Base-by-base conservation (phyloP, 169 alveolate species). In the Eimeria necatrix region DNA sequence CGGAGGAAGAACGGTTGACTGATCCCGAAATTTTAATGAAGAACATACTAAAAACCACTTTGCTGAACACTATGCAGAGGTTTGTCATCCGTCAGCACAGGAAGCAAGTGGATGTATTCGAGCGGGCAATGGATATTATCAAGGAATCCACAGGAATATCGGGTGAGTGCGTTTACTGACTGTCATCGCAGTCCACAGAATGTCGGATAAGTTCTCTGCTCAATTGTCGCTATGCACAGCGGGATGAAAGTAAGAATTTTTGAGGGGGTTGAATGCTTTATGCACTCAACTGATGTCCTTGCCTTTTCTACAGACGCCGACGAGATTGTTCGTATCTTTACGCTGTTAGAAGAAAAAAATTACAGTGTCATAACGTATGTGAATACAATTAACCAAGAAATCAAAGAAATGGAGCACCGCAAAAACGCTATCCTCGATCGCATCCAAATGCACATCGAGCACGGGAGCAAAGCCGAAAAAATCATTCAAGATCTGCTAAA, bases 311-410 rank as follows among this genome's bases (percentile, higher is more conserved):
- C 94, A 90, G 94, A 90, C 51, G 52, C 94, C 6, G 88, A 51
- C n/a, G 94, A 90, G 64, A 90, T 90, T 12, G 94, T 90, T 8
- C 76, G 89, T 32, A 74, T 90, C 14, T 90, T 90, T 53, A 71
- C 94, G 5, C 80, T 71, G 51, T 41, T 90, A 22, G 94, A 90
- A 51, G 94, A 90, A 14, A 24, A 84, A 49, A 90, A 73, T 60
- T 90, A 90, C 64, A 90, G 94, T 71, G 80, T 46, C 52, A 53
- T 90, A 32, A 76, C 86, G 7, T 90, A 90, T 48, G 94, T 90
- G 14, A 90, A 90, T 64, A 90, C 53, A 18, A 6, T 90, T 12
- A 90, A 90, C 76, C 51, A 49, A 9, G 94, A 90, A 81, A 22
- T 73, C 12, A 81, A 76, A 49, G 76, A 46, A 0, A 32, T 56